These are phyloP conservation scores for Fusarium luffae DNA, from an alignment of 2,329 filamentous ascomycete genomes.

Conservation along the genomic window DNA sequence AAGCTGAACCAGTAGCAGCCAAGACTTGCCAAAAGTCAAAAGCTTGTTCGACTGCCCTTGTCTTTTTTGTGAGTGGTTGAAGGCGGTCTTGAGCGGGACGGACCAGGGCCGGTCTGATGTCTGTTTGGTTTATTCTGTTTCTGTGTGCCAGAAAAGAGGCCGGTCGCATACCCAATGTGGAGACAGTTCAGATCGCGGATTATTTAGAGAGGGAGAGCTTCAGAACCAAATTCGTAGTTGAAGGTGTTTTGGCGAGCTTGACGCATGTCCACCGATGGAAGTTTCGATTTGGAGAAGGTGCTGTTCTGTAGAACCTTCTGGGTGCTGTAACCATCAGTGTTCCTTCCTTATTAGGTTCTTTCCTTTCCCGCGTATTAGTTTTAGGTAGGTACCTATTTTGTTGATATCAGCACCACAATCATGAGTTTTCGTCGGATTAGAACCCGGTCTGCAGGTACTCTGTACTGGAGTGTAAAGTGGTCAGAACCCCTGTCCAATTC, in stretches of 20 bases:
- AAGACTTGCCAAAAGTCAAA: constrained; percentile 28
- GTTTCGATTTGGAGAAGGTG: background rate
- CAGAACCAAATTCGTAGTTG: background rate
- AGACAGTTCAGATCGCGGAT: constrained; percentile 7
- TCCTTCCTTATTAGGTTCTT: background rate
- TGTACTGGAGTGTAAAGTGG: constrained; percentile 3
- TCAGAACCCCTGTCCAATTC: constrained; percentile 11
- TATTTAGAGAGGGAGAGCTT: background rate
- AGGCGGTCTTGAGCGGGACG: constrained; percentile 8
- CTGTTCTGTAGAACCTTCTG: background rate
- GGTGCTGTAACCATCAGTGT: background rate
- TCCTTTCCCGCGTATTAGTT: background rate
- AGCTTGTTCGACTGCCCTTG: constrained; percentile 26
- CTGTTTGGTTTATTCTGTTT: constrained; percentile 17
- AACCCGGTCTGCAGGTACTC: background rate
- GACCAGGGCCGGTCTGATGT: constrained; percentile 6
- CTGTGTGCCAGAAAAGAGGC: constrained; percentile 16
- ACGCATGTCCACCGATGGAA: background rate
- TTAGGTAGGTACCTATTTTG: background rate
- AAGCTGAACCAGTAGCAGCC: background rate
- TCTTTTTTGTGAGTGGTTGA: constrained; percentile 11
- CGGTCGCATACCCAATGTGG: constrained; percentile 11
- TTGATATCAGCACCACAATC: background rate
- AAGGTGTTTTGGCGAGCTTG: background rate
- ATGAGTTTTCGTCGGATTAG: constrained; percentile 4